phyloP scores from a whole-genome alignment of 2,329 filamentous ascomycete genomes.

The Colletotrichum sansevieriae region DNA sequence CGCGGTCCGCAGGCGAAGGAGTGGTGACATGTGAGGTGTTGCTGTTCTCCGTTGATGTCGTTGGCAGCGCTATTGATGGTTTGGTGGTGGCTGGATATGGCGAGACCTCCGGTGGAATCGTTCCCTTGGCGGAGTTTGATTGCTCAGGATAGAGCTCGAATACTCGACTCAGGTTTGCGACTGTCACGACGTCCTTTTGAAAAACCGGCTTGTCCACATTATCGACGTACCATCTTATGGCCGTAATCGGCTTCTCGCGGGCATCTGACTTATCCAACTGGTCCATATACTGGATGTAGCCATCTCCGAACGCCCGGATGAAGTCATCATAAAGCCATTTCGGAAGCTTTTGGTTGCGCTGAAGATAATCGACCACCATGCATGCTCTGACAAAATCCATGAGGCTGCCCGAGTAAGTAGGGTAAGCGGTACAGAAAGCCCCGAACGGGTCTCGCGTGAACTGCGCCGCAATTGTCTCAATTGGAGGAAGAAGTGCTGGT shows the following conservation, averaged over 20 bases:
- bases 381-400: conserved; percentile 60
- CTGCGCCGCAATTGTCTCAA: neutral
- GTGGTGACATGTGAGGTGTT: too few relatives aligned
- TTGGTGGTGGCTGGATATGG: neutral
- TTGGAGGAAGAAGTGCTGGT: neutral
- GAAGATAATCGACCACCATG: conserved; percentile 57
- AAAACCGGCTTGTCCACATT: conserved; percentile 44
- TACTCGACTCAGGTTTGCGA: conserved; percentile 52
- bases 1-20: neutral
- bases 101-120: conserved; percentile 3
- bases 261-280: conserved; percentile 42
- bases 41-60: too few relatives aligned
- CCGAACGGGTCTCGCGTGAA: conserved; percentile 50
- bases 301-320: conserved; percentile 57
- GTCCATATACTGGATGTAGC: conserved; percentile 58
- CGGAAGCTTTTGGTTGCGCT: conserved; percentile 50
- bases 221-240: conserved; percentile 58
- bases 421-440: conserved; percentile 58
- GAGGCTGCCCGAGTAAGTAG: conserved; percentile 55
- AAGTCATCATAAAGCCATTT: conserved; percentile 67
- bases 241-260: conserved; percentile 49
- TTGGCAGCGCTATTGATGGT: too few relatives aligned
- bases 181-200: conserved; percentile 49
- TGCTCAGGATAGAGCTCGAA: conserved; percentile 52
- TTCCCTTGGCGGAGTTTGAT: neutral